phyloP scores from a whole-genome alignment of 106 monocot species.

The Dioscorea alata region DNA sequence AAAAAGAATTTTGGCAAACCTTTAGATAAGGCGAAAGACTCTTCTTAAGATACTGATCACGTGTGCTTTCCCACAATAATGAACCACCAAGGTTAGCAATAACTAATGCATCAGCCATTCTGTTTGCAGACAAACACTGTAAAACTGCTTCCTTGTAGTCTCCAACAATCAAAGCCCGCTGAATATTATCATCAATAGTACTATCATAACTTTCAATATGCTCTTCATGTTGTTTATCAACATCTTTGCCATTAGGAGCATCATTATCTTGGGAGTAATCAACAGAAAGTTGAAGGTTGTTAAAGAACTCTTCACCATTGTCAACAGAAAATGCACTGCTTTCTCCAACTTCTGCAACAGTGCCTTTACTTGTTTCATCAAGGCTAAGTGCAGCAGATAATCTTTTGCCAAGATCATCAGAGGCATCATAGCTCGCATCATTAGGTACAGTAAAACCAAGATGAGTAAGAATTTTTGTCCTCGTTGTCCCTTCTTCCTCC shows the following conservation, averaged over 20 bases:
- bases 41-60: conserved; percentile 73
- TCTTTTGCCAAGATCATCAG: conserved; percentile 38
- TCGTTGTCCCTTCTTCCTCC: conserved; percentile 91
- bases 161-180: conserved; percentile 83
- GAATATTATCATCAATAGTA: conserved; percentile 70
- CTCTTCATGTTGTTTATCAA: conserved; percentile 18
- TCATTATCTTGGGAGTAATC: conserved; percentile 22
- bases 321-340: conserved; percentile 49
- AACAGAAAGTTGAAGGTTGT: conserved; percentile 54
- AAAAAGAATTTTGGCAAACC: conserved; percentile 24
- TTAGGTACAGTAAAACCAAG: conserved; percentile 73
- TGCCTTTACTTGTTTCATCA: no score
- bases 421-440: conserved; percentile 19
- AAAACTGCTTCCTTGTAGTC: conserved; percentile 89
- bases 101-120: conserved; percentile 95
- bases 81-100: conserved; percentile 82
- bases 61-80: conserved; percentile 67
- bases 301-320: conserved; percentile 90
- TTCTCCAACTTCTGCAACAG: conserved; percentile 11
- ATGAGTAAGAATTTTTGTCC: conserved; percentile 83
- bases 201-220: conserved; percentile 30
- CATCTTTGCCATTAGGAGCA: conserved; percentile 34
- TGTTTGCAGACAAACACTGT: conserved; percentile 65
- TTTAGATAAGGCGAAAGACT: conserved; percentile 75
- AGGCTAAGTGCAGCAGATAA: conserved; percentile 24